Conservation (phyloP, 148 eudicot genomes). For the Vaccinium myrtillus region DNA sequence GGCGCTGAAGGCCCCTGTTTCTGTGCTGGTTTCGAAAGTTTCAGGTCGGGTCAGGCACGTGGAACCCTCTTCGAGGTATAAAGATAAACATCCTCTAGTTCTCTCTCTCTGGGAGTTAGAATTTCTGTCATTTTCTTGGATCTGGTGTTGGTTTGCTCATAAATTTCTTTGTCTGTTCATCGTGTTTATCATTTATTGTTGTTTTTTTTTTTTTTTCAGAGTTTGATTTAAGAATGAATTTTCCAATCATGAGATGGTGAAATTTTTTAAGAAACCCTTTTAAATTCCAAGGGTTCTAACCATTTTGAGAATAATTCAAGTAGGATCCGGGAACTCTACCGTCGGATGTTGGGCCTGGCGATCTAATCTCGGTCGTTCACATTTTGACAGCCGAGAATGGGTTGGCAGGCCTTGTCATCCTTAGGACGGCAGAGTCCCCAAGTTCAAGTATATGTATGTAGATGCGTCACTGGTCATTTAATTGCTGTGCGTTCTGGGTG, state of each 20-base stretch:
- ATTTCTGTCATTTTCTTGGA: not conserved
- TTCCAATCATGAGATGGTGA: not conserved
- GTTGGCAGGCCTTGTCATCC: too few species aligned
- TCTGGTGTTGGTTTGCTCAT: not conserved
- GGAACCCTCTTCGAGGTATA: conserved; percentile 58
- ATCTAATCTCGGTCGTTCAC: too few species aligned
- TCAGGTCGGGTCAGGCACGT: conserved; percentile 51
- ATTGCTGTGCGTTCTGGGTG: too few species aligned
- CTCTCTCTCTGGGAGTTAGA: not conserved
- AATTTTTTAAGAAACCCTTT: not conserved
- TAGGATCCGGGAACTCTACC: too few species aligned
- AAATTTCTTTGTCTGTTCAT: not conserved
- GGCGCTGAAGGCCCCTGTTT: conserved; percentile 67
- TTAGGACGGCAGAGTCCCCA: too few species aligned
- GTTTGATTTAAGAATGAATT: not conserved
- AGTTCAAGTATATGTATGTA: too few species aligned
- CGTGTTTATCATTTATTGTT: not conserved
- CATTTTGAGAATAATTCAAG: not conserved
- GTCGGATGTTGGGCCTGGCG: too few species aligned
- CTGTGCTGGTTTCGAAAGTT: conserved; percentile 36
- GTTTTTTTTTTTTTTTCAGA: not conserved
- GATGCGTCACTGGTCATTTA: not conserved
- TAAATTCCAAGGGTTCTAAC: not conserved
- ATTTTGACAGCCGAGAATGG: too few species aligned
- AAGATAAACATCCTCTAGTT: conserved; percentile 3